A percentile compares a stretch with the other conserved stretches of the same genome.
phyloP scores from a whole-genome alignment of 805 yeast genomes.

The Peterozyma toletana region DNA sequence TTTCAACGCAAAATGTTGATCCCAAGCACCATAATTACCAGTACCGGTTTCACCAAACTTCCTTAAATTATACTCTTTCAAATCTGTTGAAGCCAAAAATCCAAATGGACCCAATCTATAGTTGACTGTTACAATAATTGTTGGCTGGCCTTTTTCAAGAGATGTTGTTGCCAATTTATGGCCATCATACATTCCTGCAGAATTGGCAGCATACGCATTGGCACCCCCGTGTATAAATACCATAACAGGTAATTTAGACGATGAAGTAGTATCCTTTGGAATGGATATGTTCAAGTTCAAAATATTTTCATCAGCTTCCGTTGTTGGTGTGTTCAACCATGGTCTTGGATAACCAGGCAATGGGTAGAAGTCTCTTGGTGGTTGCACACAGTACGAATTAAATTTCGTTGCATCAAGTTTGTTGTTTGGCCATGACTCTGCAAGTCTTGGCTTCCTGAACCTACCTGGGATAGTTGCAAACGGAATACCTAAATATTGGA shows the following conservation, averaged over 20 bases:
- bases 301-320: not conserved
- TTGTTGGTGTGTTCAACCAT: constrained; percentile 7
- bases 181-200: constrained; percentile 7
- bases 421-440: constrained; percentile 1
- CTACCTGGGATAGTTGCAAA: constrained; percentile 1
- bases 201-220: constrained; percentile 8
- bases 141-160: constrained; percentile 2
- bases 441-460: constrained; percentile 6
- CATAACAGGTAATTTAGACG: constrained; percentile 11
- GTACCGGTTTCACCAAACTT: constrained; percentile 5
- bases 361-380: constrained; percentile 3
- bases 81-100: constrained; percentile 11
- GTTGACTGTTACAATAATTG: constrained; percentile 11
- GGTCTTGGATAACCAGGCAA: constrained; percentile 6
- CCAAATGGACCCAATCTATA: constrained; percentile 15
- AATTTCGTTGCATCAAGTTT: constrained; percentile 7
- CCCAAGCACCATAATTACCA: constrained; percentile 15
- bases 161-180: constrained; percentile 1
- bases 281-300: constrained; percentile 8
- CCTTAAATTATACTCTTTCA: constrained; percentile 5
- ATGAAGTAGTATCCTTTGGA: not conserved
- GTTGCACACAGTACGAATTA: constrained; percentile 5
- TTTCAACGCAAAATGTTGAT: constrained; percentile 13
- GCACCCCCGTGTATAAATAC: constrained; percentile 15
- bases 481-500: no score